Evolutionary conservation across 306 rosid genomes (phyloP).

Genomic region (Cucumis hystrix): DNA sequence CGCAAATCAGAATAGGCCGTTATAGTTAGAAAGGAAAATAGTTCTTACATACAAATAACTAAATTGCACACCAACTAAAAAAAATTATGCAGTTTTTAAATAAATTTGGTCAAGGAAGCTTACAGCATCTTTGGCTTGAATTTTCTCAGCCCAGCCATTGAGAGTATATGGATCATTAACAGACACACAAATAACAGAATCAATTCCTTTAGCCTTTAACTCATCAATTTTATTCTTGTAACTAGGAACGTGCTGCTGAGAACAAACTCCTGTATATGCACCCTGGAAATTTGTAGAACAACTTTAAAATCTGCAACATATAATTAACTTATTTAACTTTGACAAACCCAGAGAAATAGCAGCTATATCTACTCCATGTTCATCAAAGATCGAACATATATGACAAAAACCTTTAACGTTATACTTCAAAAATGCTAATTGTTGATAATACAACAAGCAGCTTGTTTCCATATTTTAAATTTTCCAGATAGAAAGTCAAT

Average conservation of each 20-base stretch:
- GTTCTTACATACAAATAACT: background rate
- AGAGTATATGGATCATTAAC: conserved; percentile 71
- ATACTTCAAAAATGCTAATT: background rate
- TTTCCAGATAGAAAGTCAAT: background rate
- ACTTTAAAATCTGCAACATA: background rate
- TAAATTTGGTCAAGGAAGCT: conserved; percentile 11
- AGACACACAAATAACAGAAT: conserved; percentile 78
- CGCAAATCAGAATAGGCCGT: background rate
- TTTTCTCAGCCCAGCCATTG: conserved; percentile 82
- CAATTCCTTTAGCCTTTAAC: conserved; percentile 67
- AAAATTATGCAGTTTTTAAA: background rate
- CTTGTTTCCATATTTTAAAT: background rate
- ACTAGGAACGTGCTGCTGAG: conserved; percentile 77
- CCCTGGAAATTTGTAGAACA: conserved; percentile 38
- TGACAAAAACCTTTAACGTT: background rate
- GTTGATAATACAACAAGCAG: background rate
- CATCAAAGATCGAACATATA: background rate
- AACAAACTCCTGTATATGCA: conserved; percentile 92
- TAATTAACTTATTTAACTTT: background rate
- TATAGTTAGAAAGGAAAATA: background rate
- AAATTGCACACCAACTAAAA: background rate
- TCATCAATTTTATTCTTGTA: conserved; percentile 62
- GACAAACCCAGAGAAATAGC: background rate
- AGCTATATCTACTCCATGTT: background rate
- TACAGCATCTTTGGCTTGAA: conserved; percentile 70